Evolutionary conservation across 805 yeast species (phyloP).

Genomic region (Clavispora asparagi): DNA sequence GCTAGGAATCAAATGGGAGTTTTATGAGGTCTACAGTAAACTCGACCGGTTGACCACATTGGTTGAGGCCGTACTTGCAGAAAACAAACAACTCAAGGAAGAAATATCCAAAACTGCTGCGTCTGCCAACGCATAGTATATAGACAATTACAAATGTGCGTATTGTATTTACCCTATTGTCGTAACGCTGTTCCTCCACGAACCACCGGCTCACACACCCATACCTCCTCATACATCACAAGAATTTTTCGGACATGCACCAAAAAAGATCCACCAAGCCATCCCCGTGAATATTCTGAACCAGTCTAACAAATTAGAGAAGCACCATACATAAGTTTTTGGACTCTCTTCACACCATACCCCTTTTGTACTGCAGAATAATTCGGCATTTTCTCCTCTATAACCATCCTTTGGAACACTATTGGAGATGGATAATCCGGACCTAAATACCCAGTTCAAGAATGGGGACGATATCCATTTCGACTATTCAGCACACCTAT

Average conservation of each 20-base stretch:
- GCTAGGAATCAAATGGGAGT: conserved; percentile 61
- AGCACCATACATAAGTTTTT: not conserved
- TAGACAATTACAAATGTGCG: not conserved
- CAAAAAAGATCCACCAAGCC: not conserved
- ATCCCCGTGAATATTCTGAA: not conserved
- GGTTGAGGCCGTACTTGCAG: conserved; percentile 34
- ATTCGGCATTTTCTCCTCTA: not conserved
- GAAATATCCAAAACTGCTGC: not conserved
- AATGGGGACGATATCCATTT: conserved; percentile 35
- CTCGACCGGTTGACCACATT: conserved; percentile 41
- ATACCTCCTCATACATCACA: conserved; percentile 2
- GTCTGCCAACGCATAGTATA: not conserved
- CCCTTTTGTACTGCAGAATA: not conserved
- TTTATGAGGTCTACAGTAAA: conserved; percentile 48
- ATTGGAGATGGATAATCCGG: not conserved
- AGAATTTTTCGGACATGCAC: not conserved
- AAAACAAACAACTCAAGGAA: conserved; percentile 22
- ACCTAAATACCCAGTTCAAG: conserved; percentile 12
- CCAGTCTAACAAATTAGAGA: not conserved
- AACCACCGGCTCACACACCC: not conserved
- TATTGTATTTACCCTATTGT: not conserved
- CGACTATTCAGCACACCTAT: conserved; percentile 7
- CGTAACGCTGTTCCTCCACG: not conserved
- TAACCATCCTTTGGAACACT: not conserved
- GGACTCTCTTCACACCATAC: not conserved